phyloP scores from a whole-genome alignment of 1,284 basidiomycete genomes.

The Inonotus obliquus region DNA sequence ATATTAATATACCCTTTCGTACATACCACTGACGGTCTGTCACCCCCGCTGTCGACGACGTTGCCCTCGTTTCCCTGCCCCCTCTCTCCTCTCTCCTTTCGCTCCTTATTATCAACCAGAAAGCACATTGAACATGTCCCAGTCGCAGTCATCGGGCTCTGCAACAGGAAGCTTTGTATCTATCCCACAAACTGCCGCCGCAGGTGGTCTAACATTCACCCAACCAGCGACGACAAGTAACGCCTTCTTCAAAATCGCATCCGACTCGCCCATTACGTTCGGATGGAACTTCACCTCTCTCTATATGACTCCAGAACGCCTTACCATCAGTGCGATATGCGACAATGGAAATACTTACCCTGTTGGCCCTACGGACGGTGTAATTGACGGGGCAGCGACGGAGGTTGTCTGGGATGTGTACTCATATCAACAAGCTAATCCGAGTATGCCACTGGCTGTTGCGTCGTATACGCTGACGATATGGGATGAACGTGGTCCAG shows the following conservation, averaged over 20 bases:
- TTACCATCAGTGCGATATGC: constrained; percentile 81
- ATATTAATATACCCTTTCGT: not conserved
- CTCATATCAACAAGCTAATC: constrained; percentile 65
- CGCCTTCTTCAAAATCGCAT: constrained; percentile 86
- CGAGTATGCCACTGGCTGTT: constrained; percentile 63
- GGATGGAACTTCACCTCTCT: constrained; percentile 88
- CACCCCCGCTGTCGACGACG: constrained; percentile 1
- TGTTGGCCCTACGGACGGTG: constrained; percentile 73
- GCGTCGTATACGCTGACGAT: constrained; percentile 76
- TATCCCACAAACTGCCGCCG: constrained; percentile 54
- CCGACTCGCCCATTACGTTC: constrained; percentile 73
- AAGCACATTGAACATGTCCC: not conserved
- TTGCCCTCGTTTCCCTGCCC: not conserved
- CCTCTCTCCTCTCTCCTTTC: not conserved
- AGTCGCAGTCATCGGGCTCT: constrained; percentile 9
- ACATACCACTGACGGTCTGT: not conserved
- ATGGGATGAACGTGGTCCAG: constrained; percentile 73
- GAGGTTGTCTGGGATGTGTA: constrained; percentile 79
- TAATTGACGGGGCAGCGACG: constrained; percentile 67
- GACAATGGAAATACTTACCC: constrained; percentile 86
- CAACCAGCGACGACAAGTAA: constrained; percentile 72
- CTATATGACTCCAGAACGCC: constrained; percentile 57
- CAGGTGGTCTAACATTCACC: constrained; percentile 67
- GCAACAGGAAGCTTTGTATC: constrained; percentile 22
- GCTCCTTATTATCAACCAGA: not conserved